These are phyloP conservation scores for Pulveroboletus ravenelii DNA, from an alignment of 768 basidiomycete species.

Conservation along the genomic window DNA sequence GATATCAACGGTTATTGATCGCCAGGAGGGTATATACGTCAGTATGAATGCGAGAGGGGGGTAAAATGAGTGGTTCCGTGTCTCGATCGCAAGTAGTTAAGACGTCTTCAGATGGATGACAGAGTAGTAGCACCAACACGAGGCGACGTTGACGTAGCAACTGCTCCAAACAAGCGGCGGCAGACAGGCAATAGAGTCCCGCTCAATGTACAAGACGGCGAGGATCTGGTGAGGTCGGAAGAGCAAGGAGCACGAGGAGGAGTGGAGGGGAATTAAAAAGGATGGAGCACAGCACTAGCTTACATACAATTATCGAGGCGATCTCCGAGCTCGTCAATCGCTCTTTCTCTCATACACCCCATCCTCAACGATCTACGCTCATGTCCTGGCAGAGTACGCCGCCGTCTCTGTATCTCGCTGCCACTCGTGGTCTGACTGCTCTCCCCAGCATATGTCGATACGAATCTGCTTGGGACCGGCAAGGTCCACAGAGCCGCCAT, in stretches of 20 bases:
- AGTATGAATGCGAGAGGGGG: background rate
- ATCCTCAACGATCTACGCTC: slow-evolving; percentile 7
- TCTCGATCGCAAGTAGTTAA: too few species aligned
- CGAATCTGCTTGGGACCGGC: slow-evolving; percentile 67
- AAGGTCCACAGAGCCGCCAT: slow-evolving; percentile 69
- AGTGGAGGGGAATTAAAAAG: too few species aligned
- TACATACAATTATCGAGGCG: background rate
- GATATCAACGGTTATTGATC: background rate
- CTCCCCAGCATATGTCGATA: slow-evolving; percentile 70
- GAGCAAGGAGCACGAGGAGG: too few species aligned
- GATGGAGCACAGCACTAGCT: slow-evolving; percentile 7
- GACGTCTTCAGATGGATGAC: background rate
- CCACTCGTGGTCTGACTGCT: slow-evolving; percentile 33
- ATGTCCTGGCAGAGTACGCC: slow-evolving; percentile 80
- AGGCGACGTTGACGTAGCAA: too few species aligned
- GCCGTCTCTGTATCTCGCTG: background rate
- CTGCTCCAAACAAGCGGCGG: background rate
- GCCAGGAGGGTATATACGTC: background rate
- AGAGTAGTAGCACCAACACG: too few species aligned
- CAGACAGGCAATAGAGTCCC: too few species aligned
- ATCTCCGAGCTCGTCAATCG: slow-evolving; percentile 14
- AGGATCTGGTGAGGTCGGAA: background rate
- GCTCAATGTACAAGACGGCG: background rate
- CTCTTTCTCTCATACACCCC: slow-evolving; percentile 1
- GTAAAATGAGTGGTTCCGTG: too few species aligned